Percentiles rank a stretch among this genome's conserved stretches.
phyloP scores from a whole-genome alignment of 1,139 yeast species.

The Yamadazyma friedrichii region DNA sequence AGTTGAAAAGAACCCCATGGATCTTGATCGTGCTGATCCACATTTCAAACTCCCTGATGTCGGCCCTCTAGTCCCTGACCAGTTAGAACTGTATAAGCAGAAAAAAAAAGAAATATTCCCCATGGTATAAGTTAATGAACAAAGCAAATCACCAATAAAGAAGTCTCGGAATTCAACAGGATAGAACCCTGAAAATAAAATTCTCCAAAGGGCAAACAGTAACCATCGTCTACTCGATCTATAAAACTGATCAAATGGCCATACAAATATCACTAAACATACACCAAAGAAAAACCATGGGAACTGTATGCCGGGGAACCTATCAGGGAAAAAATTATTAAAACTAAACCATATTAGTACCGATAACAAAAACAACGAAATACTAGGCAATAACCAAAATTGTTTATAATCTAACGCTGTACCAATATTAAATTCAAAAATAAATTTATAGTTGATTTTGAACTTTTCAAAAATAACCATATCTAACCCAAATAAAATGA shows the following conservation, averaged over 20 bases:
- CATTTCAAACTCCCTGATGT: slow-evolving; percentile 47
- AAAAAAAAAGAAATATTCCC: slow-evolving; percentile 84
- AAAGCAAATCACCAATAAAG: slow-evolving; percentile 85
- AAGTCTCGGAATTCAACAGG: slow-evolving; percentile 96
- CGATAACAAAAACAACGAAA: slow-evolving; percentile 55
- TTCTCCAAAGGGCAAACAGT: slow-evolving; percentile 66
- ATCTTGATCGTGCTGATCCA: slow-evolving; percentile 73
- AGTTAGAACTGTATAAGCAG: slow-evolving; percentile 72
- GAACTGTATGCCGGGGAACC: slow-evolving; percentile 67
- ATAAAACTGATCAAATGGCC: slow-evolving; percentile 61
- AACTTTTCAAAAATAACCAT: slow-evolving; percentile 69
- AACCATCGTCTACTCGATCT: slow-evolving; percentile 71
- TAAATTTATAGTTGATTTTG: slow-evolving; percentile 86
- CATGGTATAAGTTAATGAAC: slow-evolving; percentile 84
- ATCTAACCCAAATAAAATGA: slow-evolving; percentile 64
- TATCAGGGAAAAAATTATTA: slow-evolving; percentile 60
- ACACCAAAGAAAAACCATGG: slow-evolving; percentile 77
- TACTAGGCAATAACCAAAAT: slow-evolving; percentile 60
- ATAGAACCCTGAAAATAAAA: slow-evolving; percentile 77
- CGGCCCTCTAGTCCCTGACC: slow-evolving; percentile 53
- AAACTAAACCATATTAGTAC: slow-evolving; percentile 76
- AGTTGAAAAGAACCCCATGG: slow-evolving; percentile 80
- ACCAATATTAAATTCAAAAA: slow-evolving; percentile 81
- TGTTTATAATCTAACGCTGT: slow-evolving; percentile 69
- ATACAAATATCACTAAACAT: slow-evolving; percentile 46